Percentiles rank a stretch among this genome's conserved stretches.
phyloP scores from a whole-genome alignment of 257 asterid species.

The Vinca minor region DNA sequence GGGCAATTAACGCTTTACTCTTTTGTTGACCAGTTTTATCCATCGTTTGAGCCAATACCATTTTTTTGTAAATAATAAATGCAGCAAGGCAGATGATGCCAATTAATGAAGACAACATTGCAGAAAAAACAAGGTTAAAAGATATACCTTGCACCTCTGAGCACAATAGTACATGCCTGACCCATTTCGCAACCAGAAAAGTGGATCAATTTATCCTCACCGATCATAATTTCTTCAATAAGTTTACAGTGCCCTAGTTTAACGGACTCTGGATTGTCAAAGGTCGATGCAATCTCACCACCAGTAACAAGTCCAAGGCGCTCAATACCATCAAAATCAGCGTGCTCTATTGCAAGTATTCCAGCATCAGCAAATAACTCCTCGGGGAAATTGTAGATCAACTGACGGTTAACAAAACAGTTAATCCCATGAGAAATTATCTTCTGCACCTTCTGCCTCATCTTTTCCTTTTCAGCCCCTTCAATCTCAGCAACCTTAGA shows the following conservation, averaged over 20 bases:
- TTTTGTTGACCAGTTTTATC: no score
- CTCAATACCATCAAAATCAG: conserved; percentile 96
- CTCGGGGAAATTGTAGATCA: conserved; percentile 93
- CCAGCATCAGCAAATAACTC: conserved; percentile 98
- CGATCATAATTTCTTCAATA: conserved; percentile 96
- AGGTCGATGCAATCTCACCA: conserved; percentile 89
- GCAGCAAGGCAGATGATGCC: not conserved
- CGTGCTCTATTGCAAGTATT: conserved; percentile 90
- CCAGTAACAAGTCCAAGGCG: conserved; percentile 89
- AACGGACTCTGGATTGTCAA: conserved; percentile 90
- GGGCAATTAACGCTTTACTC: no score
- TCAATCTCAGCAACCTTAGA: conserved; percentile 95
- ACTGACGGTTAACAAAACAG: conserved; percentile 87
- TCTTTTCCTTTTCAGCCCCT: conserved; percentile 84
- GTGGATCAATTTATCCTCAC: conserved; percentile 93
- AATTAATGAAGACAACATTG: not conserved
- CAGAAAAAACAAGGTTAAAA: not conserved
- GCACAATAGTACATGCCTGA: conserved; percentile 89
- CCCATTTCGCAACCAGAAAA: conserved; percentile 98
- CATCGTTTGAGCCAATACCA: no score
- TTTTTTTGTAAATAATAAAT: no score
- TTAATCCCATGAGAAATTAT: conserved; percentile 83
- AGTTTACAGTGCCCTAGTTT: conserved; percentile 92
- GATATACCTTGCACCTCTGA: conserved; percentile 82
- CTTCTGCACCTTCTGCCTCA: conserved; percentile 86